Base-by-base conservation (phyloP, 2,329 filamentous ascomycete genomes). In the Colletotrichum incanum region DNA sequence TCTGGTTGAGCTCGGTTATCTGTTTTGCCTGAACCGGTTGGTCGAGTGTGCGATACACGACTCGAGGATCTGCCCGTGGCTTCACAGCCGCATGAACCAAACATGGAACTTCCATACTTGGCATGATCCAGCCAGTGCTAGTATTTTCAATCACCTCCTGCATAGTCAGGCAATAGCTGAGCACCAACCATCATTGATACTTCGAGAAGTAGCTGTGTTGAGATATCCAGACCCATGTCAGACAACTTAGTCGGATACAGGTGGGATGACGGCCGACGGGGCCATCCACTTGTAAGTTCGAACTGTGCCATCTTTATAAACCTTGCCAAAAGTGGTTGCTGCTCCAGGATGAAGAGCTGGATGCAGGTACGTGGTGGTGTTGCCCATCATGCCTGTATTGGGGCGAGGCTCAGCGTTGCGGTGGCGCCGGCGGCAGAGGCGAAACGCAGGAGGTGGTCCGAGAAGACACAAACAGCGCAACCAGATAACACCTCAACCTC, bases 401-500 rank as follows among this genome's bases (percentile, higher is more conserved):
- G 65, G 59, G 65, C 69, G 65, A 71, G 59, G 65, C 59, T 72
- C 69, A 59, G 69, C 52, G 68, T 34, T 37, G 37, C 23, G 37
- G 65, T 72, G 52, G 64, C 65, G 58, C 47, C 64, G 26, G 31
- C 41, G 31, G 45, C 41, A 60, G 49, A 61, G 49, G 28, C 56
- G 45, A 47, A 64, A 69, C 52, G 39, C 47, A 68, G 65, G 65
- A 64, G 65, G 59, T 58, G 59, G 34, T 45, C 65, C 52, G 45
- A 41, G 59, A 63, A 59, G 59, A 64, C 58, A 72, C 69, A 52
- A 52, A 31, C 26, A 37, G 54, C 59, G 47, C 69, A 64, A 64
- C 26, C 65, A 64, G 59, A 69, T 69, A 47, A 34, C 43, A 71
- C 59, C 18, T 71, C 20, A 31, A 66, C 37, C 47, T 50, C 23